Evolutionary conservation across 345 rosid genomes (phyloP).

Genomic region (Odontarrhena argentea): DNA sequence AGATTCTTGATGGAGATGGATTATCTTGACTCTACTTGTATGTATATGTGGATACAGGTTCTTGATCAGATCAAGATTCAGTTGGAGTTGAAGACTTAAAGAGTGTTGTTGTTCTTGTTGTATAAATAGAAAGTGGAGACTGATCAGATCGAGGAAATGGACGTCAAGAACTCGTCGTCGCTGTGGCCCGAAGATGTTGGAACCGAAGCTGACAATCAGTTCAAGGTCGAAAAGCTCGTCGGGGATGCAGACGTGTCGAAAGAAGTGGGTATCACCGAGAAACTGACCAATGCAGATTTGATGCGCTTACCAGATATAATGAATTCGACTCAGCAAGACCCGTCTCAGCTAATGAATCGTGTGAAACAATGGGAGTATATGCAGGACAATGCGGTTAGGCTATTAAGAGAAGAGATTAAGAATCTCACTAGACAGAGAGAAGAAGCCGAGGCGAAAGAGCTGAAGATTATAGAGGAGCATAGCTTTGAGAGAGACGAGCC

Average conservation of each 20-base stretch:
- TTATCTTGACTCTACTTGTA: too few species aligned
- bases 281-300: slow-evolving; percentile 63
- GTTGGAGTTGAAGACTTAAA: not conserved
- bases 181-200: slow-evolving; percentile 96
- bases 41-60: slow-evolving; percentile 15
- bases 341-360: slow-evolving; percentile 80
- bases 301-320: slow-evolving; percentile 63
- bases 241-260: slow-evolving; percentile 84
- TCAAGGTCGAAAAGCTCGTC: slow-evolving; percentile 76
- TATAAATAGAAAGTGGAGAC: slow-evolving; percentile 50
- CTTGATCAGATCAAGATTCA: slow-evolving; percentile 24
- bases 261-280: slow-evolving; percentile 66
- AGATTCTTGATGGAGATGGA: not conserved
- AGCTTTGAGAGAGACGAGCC: slow-evolving; percentile 65
- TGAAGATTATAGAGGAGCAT: slow-evolving; percentile 84
- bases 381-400: slow-evolving; percentile 75
- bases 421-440: slow-evolving; percentile 71
- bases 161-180: slow-evolving; percentile 72
- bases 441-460: slow-evolving; percentile 79
- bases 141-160: slow-evolving; percentile 77
- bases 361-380: slow-evolving; percentile 85
- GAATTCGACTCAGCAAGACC: slow-evolving; percentile 64
- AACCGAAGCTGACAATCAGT: slow-evolving; percentile 69
- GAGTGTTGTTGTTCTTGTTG: slow-evolving; percentile 3
- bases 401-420: slow-evolving; percentile 84